These are phyloP conservation scores for Xylariaceae sp. DNA, from an alignment of 2,329 filamentous ascomycete genomes.

Conservation along the genomic window DNA sequence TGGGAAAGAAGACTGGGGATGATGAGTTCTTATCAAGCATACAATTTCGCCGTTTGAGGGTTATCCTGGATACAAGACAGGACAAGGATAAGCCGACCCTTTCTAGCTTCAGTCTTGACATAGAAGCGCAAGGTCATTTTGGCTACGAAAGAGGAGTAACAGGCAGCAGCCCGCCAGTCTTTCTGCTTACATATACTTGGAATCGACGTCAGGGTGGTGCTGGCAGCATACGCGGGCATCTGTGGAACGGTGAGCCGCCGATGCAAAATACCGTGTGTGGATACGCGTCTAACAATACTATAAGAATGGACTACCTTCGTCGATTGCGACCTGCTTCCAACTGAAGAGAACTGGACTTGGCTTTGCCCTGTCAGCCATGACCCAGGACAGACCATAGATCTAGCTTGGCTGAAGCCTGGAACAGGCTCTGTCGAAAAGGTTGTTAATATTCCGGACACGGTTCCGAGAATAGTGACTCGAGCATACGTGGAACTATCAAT, in stretches of 20 bases:
- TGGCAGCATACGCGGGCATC: not conserved
- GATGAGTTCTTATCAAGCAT: not conserved
- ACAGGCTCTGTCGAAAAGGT: not conserved
- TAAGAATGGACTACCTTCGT: not conserved
- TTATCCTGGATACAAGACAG: not conserved
- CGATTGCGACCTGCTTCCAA: not conserved
- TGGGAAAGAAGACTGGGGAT: not conserved
- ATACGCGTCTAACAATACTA: too few species aligned
- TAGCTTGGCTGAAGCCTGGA: not conserved
- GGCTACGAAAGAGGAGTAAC: not conserved
- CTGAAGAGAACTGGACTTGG: not conserved
- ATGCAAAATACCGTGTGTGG: not conserved
- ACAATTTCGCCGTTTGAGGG: not conserved
- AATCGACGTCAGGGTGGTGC: not conserved
- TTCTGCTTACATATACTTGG: conserved; percentile 3
- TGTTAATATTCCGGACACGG: not conserved
- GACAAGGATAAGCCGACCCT: not conserved
- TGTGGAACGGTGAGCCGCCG: conserved; percentile 1
- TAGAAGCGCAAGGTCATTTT: conserved; percentile 1
- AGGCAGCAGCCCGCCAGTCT: not conserved
- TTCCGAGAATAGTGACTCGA: not conserved
- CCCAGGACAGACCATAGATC: not conserved
- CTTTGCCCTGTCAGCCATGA: not conserved
- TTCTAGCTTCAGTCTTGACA: not conserved
- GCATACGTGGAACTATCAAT: not conserved